Evolutionary conservation across 805 yeast species (phyloP).

Genomic region (Yarrowia bubula): DNA sequence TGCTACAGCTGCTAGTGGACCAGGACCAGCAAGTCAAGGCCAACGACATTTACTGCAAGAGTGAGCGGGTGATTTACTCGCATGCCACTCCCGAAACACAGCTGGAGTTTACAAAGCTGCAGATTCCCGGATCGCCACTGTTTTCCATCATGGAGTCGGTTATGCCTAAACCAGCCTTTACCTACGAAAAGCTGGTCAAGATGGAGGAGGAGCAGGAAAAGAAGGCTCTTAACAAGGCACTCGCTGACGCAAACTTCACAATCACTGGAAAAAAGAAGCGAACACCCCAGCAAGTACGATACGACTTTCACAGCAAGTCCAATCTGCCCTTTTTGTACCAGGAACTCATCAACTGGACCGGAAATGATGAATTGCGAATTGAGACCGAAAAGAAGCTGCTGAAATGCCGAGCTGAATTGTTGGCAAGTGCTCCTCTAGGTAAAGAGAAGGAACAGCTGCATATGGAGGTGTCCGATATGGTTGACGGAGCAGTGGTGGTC

Average conservation of each 20-base stretch:
- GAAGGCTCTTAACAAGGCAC: conserved; percentile 31
- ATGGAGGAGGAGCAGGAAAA: conserved; percentile 34
- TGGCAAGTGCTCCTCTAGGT: conserved; percentile 49
- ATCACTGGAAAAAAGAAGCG: conserved; percentile 30
- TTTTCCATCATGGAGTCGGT: conserved; percentile 36
- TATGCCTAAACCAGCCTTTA: conserved; percentile 34
- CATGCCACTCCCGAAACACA: conserved; percentile 29
- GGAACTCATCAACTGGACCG: conserved; percentile 54
- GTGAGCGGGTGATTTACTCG: conserved; percentile 29
- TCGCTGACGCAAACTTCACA: conserved; percentile 34
- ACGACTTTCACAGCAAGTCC: conserved; percentile 52
- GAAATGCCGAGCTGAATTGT: conserved; percentile 43
- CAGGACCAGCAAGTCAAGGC: conserved; percentile 34
- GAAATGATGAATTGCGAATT: conserved; percentile 61
- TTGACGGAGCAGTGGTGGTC: conserved; percentile 71
- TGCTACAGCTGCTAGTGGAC: conserved; percentile 31
- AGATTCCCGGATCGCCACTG: conserved; percentile 38
- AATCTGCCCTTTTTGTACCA: conserved; percentile 55
- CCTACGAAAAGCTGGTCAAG: conserved; percentile 33
- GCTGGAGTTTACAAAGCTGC: conserved; percentile 31
- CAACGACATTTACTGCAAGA: conserved; percentile 31
- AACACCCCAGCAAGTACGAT: conserved; percentile 40
- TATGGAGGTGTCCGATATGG: conserved; percentile 51
- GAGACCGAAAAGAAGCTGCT: conserved; percentile 59
- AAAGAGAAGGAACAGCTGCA: conserved; percentile 43